A percentile compares a stretch with the other conserved stretches of the same genome.
phyloP scores from a whole-genome alignment of 768 basidiomycete genomes.

The Cyathus striatus region DNA sequence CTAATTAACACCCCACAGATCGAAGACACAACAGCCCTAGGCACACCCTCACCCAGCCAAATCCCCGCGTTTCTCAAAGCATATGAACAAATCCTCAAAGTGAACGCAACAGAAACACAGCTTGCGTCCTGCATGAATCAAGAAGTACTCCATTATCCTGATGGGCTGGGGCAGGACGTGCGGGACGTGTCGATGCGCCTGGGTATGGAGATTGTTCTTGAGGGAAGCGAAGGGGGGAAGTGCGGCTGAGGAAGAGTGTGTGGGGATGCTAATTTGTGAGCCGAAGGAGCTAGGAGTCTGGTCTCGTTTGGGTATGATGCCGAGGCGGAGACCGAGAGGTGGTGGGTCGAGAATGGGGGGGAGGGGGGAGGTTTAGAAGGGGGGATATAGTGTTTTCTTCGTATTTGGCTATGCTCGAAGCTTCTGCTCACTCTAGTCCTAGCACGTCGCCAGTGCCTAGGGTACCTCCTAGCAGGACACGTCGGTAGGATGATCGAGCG shows the following conservation, averaged over 20 bases:
- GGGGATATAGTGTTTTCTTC: too few species aligned
- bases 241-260: background rate
- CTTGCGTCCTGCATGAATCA: slow-evolving; percentile 44
- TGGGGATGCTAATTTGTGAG: background rate
- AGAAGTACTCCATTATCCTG: slow-evolving; percentile 48
- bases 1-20: slow-evolving; percentile 11
- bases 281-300: background rate
- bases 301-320: background rate
- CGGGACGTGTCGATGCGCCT: slow-evolving; percentile 47
- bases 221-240: slow-evolving; percentile 12
- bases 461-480: too few species aligned
- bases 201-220: slow-evolving; percentile 38
- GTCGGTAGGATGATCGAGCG: too few species aligned
- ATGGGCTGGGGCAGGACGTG: slow-evolving; percentile 45
- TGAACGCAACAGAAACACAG: slow-evolving; percentile 46
- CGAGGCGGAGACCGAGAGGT: background rate
- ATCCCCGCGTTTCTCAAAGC: slow-evolving; percentile 40
- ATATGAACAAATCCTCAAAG: slow-evolving; percentile 46
- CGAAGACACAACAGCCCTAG: slow-evolving; percentile 33
- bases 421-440: too few species aligned
- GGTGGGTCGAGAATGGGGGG: background rate
- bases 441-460: too few species aligned
- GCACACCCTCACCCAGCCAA: slow-evolving; percentile 36
- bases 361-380: too few species aligned
- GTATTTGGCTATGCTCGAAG: too few species aligned